Percentiles rank a stretch among this genome's conserved stretches.
Evolutionary conservation across 1,284 basidiomycete genomes (phyloP).

Genomic region (Pulchroboletus neoregius): DNA sequence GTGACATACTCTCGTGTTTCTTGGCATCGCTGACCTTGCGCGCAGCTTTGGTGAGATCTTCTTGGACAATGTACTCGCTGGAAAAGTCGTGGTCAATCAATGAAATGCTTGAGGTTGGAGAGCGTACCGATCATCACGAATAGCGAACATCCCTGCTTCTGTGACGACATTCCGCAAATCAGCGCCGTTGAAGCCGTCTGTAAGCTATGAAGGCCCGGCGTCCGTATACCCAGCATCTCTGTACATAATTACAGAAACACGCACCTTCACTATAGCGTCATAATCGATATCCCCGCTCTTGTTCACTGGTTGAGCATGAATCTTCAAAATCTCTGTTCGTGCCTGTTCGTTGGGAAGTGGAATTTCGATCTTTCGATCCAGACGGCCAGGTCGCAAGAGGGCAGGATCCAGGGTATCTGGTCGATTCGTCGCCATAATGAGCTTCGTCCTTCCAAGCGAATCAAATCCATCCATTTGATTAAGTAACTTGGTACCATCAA

Average conservation of each 20-base stretch:
- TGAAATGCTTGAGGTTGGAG: not conserved
- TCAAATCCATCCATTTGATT: slow-evolving; percentile 99
- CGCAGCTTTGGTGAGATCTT: slow-evolving; percentile 97
- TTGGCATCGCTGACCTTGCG: slow-evolving; percentile 94
- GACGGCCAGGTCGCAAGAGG: slow-evolving; percentile 89
- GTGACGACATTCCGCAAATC: slow-evolving; percentile 97
- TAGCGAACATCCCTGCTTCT: slow-evolving; percentile 99
- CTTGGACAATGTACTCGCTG: slow-evolving; percentile 88
- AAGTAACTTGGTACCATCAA: slow-evolving; percentile 59
- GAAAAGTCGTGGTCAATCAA: not conserved
- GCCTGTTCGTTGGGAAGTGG: slow-evolving; percentile 98
- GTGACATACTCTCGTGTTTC: slow-evolving; percentile 84
- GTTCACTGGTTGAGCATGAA: slow-evolving; percentile 92
- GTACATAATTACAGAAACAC: not conserved
- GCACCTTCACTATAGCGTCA: slow-evolving; percentile 93
- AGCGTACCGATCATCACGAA: slow-evolving; percentile 83
- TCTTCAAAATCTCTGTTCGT: slow-evolving; percentile 93
- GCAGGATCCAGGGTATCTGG: slow-evolving; percentile 98
- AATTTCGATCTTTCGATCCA: slow-evolving; percentile 98
- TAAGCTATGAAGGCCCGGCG: slow-evolving; percentile 48
- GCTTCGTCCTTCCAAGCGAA: slow-evolving; percentile 90
- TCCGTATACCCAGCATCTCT: not conserved
- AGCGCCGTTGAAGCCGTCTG: slow-evolving; percentile 92
- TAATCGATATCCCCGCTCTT: slow-evolving; percentile 95
- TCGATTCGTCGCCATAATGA: slow-evolving; percentile 98